These are phyloP conservation scores for Phytophthora meadii DNA, from an alignment of 352 stramenopile species.

Conservation along the genomic window DNA sequence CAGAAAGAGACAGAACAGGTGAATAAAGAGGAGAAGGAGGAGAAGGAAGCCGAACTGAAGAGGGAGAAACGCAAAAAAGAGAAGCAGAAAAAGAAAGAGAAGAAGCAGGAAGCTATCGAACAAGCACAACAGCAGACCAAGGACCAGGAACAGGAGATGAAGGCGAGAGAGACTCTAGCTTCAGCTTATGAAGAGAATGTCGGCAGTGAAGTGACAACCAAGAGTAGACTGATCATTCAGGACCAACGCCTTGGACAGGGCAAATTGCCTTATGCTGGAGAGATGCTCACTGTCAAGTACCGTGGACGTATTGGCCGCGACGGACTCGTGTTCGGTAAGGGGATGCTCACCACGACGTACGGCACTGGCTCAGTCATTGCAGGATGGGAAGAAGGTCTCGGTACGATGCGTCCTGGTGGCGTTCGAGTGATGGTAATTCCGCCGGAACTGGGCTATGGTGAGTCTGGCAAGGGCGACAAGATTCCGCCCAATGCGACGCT, in stretches of 20 bases:
- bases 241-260: slow-evolving; percentile 66
- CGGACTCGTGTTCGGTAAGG: slow-evolving; percentile 78
- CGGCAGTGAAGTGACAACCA: slow-evolving; percentile 62
- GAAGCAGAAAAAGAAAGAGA: slow-evolving; percentile 42
- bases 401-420: slow-evolving; percentile 74
- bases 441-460: slow-evolving; percentile 69
- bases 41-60: slow-evolving; percentile 27
- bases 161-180: slow-evolving; percentile 51
- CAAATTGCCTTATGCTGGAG: slow-evolving; percentile 50
- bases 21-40: slow-evolving; percentile 20
- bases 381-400: slow-evolving; percentile 81
- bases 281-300: slow-evolving; percentile 85
- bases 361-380: slow-evolving; percentile 78
- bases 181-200: slow-evolving; percentile 58
- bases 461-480: slow-evolving; percentile 71
- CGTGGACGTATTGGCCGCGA: slow-evolving; percentile 61
- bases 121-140: slow-evolving; percentile 40
- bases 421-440: slow-evolving; percentile 71
- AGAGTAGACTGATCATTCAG: slow-evolving; percentile 63
- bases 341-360: slow-evolving; percentile 73
- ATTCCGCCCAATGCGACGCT: slow-evolving; percentile 82
- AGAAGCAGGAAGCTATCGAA: slow-evolving; percentile 44
- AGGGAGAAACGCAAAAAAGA: slow-evolving; percentile 51
- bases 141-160: slow-evolving; percentile 39
- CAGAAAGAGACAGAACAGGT: slow-evolving; percentile 24